A percentile compares a stretch with the other conserved stretches of the same genome.
These are phyloP conservation scores for Talaromyces sp. DNA, from an alignment of 2,329 filamentous ascomycete genomes.

Conservation along the genomic window DNA sequence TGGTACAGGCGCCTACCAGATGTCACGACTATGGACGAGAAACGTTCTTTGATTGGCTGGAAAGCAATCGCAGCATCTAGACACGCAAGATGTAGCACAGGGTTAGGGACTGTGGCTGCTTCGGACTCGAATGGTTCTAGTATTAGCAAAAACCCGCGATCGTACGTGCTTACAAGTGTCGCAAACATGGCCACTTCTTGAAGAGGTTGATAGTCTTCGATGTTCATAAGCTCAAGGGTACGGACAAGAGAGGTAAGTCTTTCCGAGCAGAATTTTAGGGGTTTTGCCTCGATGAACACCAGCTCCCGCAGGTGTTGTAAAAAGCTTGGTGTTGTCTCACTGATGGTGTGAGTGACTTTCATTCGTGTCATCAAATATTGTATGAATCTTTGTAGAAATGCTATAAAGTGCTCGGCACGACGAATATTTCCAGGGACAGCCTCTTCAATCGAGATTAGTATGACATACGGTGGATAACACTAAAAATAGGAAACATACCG, in stretches of 20 bases:
- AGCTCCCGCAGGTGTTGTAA: constrained; percentile 88
- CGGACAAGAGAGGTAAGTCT: constrained; percentile 89
- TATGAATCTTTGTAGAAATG: constrained; percentile 93
- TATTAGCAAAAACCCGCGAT: constrained; percentile 92
- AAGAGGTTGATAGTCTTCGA: constrained; percentile 94
- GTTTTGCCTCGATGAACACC: constrained; percentile 97
- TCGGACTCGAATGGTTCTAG: constrained; percentile 97
- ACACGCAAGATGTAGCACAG: constrained; percentile 94
- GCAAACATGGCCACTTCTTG: constrained; percentile 98
- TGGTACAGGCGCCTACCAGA: constrained; percentile 46
- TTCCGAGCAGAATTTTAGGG: constrained; percentile 87
- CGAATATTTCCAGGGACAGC: constrained; percentile 95
- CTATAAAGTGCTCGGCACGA: constrained; percentile 90
- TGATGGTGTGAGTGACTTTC: constrained; percentile 97
- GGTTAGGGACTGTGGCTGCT: constrained; percentile 90
- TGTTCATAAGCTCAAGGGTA: constrained; percentile 92
- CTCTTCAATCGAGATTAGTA: constrained; percentile 47
- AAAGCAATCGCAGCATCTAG: constrained; percentile 97
- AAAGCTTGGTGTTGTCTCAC: constrained; percentile 93
- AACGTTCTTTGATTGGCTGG: constrained; percentile 93
- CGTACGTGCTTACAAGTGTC: constrained; percentile 91
- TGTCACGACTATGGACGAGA: constrained; percentile 97
- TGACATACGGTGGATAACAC: background rate
- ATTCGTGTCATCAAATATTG: constrained; percentile 97
- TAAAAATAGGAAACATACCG: constrained; percentile 15